Conservation (phyloP, 1,284 basidiomycete species). For the Cryptococcus hybrid region DNA sequence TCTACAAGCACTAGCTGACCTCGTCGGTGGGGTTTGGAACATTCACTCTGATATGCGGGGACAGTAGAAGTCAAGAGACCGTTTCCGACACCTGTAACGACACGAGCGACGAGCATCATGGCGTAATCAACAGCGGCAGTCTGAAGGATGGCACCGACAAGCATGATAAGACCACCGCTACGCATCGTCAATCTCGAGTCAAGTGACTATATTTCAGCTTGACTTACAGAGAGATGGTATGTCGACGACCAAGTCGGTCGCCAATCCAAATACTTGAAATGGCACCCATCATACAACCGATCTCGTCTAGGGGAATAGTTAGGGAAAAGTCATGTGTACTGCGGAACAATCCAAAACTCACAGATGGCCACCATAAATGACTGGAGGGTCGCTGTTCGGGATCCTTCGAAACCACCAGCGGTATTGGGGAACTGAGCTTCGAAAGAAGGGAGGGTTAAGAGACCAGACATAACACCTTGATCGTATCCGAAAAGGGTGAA, state of each 20-base stretch:
- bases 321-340: background rate
- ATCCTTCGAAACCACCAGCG: conserved; percentile 18
- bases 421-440: conserved; percentile 30
- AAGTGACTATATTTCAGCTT: background rate
- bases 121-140: conserved; percentile 44
- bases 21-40: conserved; percentile 48
- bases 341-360: conserved; percentile 9
- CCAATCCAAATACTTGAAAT: conserved; percentile 47
- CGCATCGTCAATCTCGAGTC: background rate
- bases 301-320: conserved; percentile 27
- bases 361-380: conserved; percentile 47
- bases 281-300: conserved; percentile 50
- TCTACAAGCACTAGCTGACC: conserved; percentile 51
- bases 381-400: conserved; percentile 32
- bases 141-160: conserved; percentile 51
- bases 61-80: conserved; percentile 51
- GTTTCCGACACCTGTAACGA: conserved; percentile 45
- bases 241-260: conserved; percentile 43
- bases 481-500: conserved; percentile 24
- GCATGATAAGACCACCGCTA: conserved; percentile 44
- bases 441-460: conserved; percentile 41
- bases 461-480: conserved; percentile 42
- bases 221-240: conserved; percentile 25
- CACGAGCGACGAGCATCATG: conserved; percentile 51
- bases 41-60: conserved; percentile 47